These are phyloP conservation scores for Fremontodendron californicum DNA, from an alignment of 345 rosid genomes.

Conservation along the genomic window DNA sequence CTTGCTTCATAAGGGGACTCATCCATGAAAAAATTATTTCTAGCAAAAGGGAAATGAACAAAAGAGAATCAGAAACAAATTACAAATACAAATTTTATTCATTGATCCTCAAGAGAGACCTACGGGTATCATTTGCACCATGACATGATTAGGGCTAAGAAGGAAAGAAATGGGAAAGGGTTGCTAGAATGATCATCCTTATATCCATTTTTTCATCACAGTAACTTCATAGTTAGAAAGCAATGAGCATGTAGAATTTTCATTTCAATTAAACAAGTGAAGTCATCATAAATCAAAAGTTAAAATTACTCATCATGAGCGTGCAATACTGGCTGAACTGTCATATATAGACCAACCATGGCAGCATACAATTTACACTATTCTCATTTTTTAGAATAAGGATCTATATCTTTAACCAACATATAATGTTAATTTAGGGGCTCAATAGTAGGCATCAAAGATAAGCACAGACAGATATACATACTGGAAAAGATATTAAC, in stretches of 20 bases:
- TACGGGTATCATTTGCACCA: neutral
- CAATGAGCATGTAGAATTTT: neutral
- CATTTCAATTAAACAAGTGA: neutral
- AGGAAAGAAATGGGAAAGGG: conserved; percentile 3
- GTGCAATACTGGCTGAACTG: neutral
- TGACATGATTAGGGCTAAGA: conserved; percentile 6
- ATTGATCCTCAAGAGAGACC: conserved; percentile 3
- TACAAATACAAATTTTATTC: neutral
- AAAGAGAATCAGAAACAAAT: conserved; percentile 13
- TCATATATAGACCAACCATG: neutral
- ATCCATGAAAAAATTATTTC: conserved; percentile 76
- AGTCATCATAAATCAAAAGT: neutral
- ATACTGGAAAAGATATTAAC: conserved; percentile 75
- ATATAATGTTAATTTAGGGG: neutral
- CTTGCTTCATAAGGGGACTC: conserved; percentile 82
- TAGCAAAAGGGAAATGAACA: conserved; percentile 23
- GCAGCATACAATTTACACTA: neutral
- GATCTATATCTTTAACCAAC: neutral
- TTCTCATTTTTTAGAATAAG: neutral
- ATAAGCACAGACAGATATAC: conserved; percentile 24
- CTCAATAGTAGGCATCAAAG: neutral
- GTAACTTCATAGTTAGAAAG: neutral
- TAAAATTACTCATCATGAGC: neutral
- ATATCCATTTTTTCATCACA: neutral
- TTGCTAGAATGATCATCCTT: neutral